Percentiles rank a stretch among this genome's conserved stretches.
phyloP scores from a whole-genome alignment of 75 land plant genomes.

The Pinus albicaulis region DNA sequence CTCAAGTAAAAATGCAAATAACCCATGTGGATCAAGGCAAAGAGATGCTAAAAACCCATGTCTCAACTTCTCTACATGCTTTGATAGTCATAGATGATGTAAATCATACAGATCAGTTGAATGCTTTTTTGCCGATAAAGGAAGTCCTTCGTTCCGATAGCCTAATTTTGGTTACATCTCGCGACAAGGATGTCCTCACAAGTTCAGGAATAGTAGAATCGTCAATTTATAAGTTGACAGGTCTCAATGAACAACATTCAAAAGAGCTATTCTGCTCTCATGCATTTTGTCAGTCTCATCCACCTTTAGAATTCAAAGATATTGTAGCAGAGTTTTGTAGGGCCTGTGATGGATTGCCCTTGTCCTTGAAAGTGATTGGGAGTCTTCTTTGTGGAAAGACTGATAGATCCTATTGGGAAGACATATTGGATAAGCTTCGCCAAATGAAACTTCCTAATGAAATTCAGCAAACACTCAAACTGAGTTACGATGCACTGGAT shows the following conservation, averaged over 20 bases:
- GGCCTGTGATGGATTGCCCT: not conserved
- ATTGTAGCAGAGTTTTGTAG: not conserved
- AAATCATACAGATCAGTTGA: not conserved
- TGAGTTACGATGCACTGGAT: not conserved
- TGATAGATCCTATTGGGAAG: not conserved
- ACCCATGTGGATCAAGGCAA: not conserved
- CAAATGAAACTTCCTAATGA: not conserved
- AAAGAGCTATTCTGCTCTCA: not conserved
- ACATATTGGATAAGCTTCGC: not conserved
- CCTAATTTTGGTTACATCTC: not conserved
- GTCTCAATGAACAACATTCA: not conserved
- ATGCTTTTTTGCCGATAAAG: not conserved
- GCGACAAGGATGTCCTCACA: not conserved
- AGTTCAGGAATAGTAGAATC: not conserved
- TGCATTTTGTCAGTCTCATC: not conserved
- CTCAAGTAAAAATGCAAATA: not conserved
- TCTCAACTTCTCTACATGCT: not conserved
- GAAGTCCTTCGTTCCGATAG: not conserved
- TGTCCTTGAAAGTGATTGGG: not conserved
- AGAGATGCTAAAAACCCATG: not conserved
- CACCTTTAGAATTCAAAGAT: not conserved
- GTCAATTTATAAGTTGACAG: not conserved
- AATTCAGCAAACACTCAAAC: not conserved
- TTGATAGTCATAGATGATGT: not conserved
- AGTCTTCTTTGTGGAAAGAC: not conserved